A percentile compares a stretch with the other conserved stretches of the same genome.
Evolutionary conservation across 805 yeast genomes (phyloP).

Genomic region (Tetrapisispora arboricola): DNA sequence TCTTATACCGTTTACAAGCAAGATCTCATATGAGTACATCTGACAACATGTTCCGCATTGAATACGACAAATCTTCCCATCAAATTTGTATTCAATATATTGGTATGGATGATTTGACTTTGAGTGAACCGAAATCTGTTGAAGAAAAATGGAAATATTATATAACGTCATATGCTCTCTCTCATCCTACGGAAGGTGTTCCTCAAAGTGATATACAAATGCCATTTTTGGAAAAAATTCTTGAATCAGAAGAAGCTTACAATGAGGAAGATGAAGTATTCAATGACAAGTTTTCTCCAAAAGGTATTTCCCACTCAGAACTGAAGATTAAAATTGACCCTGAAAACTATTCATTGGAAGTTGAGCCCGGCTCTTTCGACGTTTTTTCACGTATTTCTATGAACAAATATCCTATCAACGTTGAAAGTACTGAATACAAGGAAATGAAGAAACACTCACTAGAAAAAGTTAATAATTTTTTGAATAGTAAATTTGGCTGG

Average conservation of each 20-base stretch:
- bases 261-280: slow-evolving; percentile 28
- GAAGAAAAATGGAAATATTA: slow-evolving; percentile 90
- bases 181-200: slow-evolving; percentile 96
- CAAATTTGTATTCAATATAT: slow-evolving; percentile 68
- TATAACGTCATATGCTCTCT: slow-evolving; percentile 83
- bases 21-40: slow-evolving; percentile 72
- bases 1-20: slow-evolving; percentile 79
- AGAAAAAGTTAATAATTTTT: slow-evolving; percentile 29
- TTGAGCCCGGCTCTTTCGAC: slow-evolving; percentile 72
- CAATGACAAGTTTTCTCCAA: slow-evolving; percentile 25
- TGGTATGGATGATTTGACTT: slow-evolving; percentile 79
- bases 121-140: slow-evolving; percentile 55
- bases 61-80: slow-evolving; percentile 45
- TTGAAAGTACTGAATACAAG: slow-evolving; percentile 24
- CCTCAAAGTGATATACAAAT: slow-evolving; percentile 62
- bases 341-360: slow-evolving; percentile 68
- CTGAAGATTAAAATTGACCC: slow-evolving; percentile 70
- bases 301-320: slow-evolving; percentile 58
- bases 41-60: slow-evolving; percentile 87
- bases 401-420: slow-evolving; percentile 29
- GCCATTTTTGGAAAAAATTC: slow-evolving; percentile 64
- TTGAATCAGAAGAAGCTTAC: slow-evolving; percentile 44
- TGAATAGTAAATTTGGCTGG: slow-evolving; percentile 52
- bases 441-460: slow-evolving; percentile 26
- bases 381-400: slow-evolving; percentile 57